phyloP scores from a whole-genome alignment of 2,329 filamentous ascomycete species.

The Aspergillus sclerotialis region DNA sequence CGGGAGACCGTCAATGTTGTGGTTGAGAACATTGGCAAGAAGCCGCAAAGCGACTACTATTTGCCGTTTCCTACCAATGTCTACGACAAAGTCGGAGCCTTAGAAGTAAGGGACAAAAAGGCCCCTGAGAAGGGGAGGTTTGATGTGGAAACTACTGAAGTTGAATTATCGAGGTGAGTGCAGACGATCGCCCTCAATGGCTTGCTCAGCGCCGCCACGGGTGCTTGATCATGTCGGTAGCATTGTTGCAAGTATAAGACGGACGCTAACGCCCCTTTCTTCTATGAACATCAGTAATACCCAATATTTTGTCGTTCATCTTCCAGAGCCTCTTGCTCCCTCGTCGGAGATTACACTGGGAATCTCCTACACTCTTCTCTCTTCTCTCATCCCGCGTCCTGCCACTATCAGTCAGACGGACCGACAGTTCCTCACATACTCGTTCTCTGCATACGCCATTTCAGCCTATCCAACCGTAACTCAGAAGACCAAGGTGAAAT shows the following conservation, averaged over 20 bases:
- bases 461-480: conserved; percentile 81
- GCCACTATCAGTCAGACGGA: conserved; percentile 75
- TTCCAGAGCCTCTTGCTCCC: conserved; percentile 68
- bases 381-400: conserved; percentile 73
- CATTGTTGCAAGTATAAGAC: neutral
- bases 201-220: conserved; percentile 9
- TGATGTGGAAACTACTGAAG: conserved; percentile 60
- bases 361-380: conserved; percentile 77
- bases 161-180: conserved; percentile 47
- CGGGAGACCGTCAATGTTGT: conserved; percentile 91
- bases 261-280: conserved; percentile 3
- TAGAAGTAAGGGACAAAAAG: conserved; percentile 93
- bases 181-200: conserved; percentile 39
- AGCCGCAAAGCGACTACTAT: conserved; percentile 84
- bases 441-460: conserved; percentile 76
- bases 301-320: conserved; percentile 77
- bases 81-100: conserved; percentile 69
- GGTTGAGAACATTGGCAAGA: conserved; percentile 75
- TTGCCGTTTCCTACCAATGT: conserved; percentile 73
- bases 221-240: conserved; percentile 6
- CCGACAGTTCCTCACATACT: conserved; percentile 77
- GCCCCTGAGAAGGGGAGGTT: conserved; percentile 62
- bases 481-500: conserved; percentile 96
- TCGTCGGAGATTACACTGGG: conserved; percentile 76
- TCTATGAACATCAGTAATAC: conserved; percentile 48